A percentile compares a stretch with the other conserved stretches of the same genome.
These are phyloP conservation scores for Solanum ossicruentum DNA, from an alignment of 257 asterid species.

Conservation along the genomic window DNA sequence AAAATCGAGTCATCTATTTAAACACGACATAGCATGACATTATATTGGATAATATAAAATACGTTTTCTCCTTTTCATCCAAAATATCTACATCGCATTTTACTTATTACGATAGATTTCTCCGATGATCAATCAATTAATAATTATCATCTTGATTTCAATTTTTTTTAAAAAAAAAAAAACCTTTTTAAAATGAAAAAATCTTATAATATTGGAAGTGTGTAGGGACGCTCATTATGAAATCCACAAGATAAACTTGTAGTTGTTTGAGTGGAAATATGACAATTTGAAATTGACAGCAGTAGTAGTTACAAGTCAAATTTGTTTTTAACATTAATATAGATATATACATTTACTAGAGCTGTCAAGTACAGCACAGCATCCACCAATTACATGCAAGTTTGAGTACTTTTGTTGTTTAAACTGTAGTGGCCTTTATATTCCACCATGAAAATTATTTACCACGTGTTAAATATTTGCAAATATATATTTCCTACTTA, in stretches of 20 bases:
- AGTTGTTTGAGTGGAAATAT: background rate
- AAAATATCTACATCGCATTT: background rate
- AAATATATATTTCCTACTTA: background rate
- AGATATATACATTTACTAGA: background rate
- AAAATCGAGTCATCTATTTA: background rate
- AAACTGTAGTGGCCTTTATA: too few species aligned
- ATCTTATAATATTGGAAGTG: background rate
- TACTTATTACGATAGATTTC: background rate
- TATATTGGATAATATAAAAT: background rate
- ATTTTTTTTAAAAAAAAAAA: too few species aligned
- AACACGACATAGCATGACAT: background rate
- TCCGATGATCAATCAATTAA: too few species aligned
- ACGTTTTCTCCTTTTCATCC: background rate
- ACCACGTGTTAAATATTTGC: background rate
- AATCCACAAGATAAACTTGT: background rate
- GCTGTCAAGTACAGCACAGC: background rate
- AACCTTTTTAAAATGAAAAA: background rate
- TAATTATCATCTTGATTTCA: too few species aligned
- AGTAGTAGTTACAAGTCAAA: background rate
- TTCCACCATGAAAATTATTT: background rate
- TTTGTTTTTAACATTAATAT: background rate
- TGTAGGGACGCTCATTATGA: background rate
- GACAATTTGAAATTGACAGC: background rate
- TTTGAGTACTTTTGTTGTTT: background rate
- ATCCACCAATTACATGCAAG: background rate